Evolutionary conservation across 805 yeast species (phyloP), one percentile per base, ranked within the genome.

Genomic region (Candida yuanshanica): DNA sequence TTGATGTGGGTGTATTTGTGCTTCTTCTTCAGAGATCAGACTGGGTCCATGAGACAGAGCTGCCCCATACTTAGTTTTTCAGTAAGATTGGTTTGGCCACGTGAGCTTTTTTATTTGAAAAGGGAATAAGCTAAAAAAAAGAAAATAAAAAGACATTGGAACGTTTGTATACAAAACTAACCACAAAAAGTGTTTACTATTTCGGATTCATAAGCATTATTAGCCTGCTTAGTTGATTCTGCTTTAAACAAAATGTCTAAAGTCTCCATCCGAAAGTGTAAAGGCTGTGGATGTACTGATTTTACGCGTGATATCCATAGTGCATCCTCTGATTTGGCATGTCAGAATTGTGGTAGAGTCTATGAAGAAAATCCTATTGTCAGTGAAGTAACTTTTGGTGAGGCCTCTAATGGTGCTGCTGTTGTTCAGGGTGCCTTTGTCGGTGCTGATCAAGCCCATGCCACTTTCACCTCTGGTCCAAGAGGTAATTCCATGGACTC

Each of bases 341-440:
- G 99, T 68, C 68, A 72, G 31, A 59, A 64, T 25, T 93, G 99
- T 76, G 97, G 97, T 60, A 66, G 79, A 17, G 97, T 93, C 23
- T 75, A 76, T 43, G 95, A 88, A 49, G 98, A 90, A 57, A 85
- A 88, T 53, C 95, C 95, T 17, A 91, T 93, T 50, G 98, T 95
- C 10, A 81, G 95, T 7, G 99, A 93, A 59, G 93, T 95, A 40
- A 85, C 93, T 11, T 93, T 90, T 65, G 93, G 95, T 34, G 99
- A 95, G 56, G 74, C 90, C 2, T 74, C 95, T 16, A 74, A 83
- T 20, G 99, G 99, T 52, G 97, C 96, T 12, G 96, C 99, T 26
- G 79, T 85, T 38, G 96, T 93, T 2, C 95, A 91, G 50, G 99
- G 99, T 56, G 79, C 95, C 36, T 90, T 87, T 70, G 83, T 93